Evolutionary conservation across 139 green algal genomes (phyloP).

Genomic region (Coccomyxa sp.): DNA sequence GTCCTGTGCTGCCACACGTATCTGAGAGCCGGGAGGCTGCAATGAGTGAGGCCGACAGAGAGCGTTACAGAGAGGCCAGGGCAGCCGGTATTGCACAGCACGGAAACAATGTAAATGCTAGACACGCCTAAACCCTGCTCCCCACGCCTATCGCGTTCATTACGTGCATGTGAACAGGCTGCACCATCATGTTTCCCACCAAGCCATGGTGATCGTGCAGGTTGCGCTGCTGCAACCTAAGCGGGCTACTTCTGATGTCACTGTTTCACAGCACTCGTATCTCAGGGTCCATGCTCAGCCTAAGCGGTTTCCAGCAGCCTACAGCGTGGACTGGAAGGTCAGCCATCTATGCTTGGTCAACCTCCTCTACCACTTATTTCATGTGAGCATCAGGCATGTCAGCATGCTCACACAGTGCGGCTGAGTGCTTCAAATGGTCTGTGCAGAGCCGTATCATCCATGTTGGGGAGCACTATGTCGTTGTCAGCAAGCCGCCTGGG

Average conservation of each 20-base stretch:
- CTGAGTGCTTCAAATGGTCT: neutral
- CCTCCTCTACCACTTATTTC: neutral
- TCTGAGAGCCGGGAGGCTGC: conserved; percentile 6
- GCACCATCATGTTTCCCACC: too few species aligned
- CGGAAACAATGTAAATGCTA: neutral
- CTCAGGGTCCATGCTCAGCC: conserved; percentile 71
- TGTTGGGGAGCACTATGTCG: conserved; percentile 41
- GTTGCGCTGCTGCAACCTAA: conserved; percentile 9
- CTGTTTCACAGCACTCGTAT: conserved; percentile 41
- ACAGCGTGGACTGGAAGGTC: conserved; percentile 33
- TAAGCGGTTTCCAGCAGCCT: conserved; percentile 64
- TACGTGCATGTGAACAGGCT: too few species aligned
- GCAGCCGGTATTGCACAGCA: conserved; percentile 27
- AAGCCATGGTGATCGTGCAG: neutral
- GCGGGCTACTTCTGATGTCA: conserved; percentile 6
- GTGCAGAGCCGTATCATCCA: conserved; percentile 42
- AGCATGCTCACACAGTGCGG: neutral
- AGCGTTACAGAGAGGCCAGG: conserved; percentile 16
- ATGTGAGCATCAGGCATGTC: neutral
- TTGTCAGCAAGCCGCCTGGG: conserved; percentile 78
- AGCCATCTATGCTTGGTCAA: neutral
- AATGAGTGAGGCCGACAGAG: conserved; percentile 6
- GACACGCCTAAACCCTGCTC: neutral
- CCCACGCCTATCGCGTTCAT: neutral
- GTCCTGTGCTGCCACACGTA: conserved; percentile 44